Evolutionary conservation across 1,284 basidiomycete genomes (phyloP).

Genomic region (Sporisorium scitamineum): DNA sequence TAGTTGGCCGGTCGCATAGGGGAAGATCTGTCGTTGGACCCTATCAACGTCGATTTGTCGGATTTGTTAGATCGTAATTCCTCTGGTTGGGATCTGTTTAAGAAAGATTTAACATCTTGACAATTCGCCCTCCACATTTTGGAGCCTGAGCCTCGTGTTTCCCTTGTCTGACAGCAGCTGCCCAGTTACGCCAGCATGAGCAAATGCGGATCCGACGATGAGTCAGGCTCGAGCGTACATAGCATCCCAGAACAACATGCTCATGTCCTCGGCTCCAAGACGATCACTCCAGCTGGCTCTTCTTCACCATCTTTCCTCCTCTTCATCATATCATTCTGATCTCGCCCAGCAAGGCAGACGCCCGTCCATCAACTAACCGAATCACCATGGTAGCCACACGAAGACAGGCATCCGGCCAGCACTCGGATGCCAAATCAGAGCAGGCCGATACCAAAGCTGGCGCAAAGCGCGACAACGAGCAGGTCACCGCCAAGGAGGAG

Average conservation of each 20-base stretch:
- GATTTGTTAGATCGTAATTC: neutral
- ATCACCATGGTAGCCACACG: constrained; percentile 37
- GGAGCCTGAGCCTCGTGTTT: neutral
- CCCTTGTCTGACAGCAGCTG: constrained; percentile 12
- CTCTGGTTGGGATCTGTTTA: neutral
- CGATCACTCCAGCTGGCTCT: too few relatives aligned
- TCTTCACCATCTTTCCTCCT: neutral
- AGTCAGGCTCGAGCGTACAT: constrained; percentile 40
- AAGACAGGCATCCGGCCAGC: constrained; percentile 22
- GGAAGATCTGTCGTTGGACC: neutral
- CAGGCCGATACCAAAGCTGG: constrained; percentile 1
- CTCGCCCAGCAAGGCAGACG: neutral
- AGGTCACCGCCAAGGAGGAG: neutral
- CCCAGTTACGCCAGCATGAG: constrained; percentile 20
- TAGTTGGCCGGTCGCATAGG: neutral
- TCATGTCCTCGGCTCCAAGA: neutral
- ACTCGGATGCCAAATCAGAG: constrained; percentile 11
- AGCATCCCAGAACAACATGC: neutral
- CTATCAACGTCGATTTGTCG: neutral
- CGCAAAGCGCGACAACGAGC: constrained; percentile 7
- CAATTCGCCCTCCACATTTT: constrained; percentile 1
- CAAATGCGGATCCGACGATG: constrained; percentile 20
- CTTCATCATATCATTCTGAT: neutral
- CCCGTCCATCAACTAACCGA: neutral
- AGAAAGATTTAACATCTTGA: constrained; percentile 11